Evolutionary conservation across 768 basidiomycete genomes (phyloP), one percentile per base, ranked within the genome.

Genomic region (Hydnomerulius pinastri): DNA sequence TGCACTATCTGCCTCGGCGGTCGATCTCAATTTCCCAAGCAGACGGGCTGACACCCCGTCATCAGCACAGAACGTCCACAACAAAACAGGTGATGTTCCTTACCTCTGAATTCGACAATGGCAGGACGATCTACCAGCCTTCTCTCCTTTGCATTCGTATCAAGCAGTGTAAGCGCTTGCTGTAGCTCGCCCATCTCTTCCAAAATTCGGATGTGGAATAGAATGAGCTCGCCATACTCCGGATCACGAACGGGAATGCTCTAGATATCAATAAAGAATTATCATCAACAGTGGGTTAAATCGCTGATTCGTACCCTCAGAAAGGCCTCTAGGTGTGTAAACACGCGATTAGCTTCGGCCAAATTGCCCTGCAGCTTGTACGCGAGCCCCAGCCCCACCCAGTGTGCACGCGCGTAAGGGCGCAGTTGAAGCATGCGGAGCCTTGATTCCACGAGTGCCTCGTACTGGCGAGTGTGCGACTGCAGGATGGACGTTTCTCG

Each of bases 401-500:
- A 99, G 66, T 94, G 88, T 50, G 87, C 81, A 7, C 95, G 89
- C 15, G 89, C 71, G 47, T 85, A 83, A 0, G 96, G 94, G 12
- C 94, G 85, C 12, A 92, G 67, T 49, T 77, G 81, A 32, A 98
- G 80, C 46, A 97, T 83, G 7, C 82, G 81, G 57, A 90, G 79
- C 1, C 97, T 86, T 2, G 91, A 90, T 46, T 92, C 87, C 33
- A 93, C 81, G 23, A 95, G 79, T 5, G 73, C 75, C 35, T 90
- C 85, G 66, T 82, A 97, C 37, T 86, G 72, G 28, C 96, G 84
- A 11, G 93, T 79, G 55, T 98, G 95, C 0, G 92, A 85, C 62
- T 94, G 91, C 9, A 99, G 78, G 42, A 88, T 82, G 6, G 95
- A 92, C 0, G 92, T 81, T 67, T 98, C 97, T 37, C 91, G 85